Percentiles rank a stretch among this genome's conserved stretches.
phyloP scores from a whole-genome alignment of 1,284 basidiomycete species.

The Boletus sp. region DNA sequence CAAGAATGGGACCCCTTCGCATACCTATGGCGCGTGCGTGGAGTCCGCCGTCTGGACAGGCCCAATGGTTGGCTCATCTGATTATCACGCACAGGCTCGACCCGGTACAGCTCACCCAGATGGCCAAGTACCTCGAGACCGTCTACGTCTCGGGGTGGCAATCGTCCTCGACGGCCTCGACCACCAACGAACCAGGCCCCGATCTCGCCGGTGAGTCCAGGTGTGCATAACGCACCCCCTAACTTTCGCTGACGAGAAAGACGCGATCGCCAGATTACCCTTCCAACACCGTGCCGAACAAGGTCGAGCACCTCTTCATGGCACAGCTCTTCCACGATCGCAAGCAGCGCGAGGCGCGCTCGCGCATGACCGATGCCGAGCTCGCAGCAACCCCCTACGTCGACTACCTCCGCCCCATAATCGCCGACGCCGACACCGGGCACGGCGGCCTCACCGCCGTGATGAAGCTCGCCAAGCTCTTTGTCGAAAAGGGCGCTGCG shows the following conservation, averaged over 20 bases:
- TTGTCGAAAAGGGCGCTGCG: conserved; percentile 78
- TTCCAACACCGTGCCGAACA: conserved; percentile 91
- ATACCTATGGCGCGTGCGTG: conserved; percentile 95
- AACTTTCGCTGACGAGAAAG: too few relatives aligned
- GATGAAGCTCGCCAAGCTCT: conserved; percentile 77
- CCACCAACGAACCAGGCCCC: conserved; percentile 92
- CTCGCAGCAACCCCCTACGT: conserved; percentile 61
- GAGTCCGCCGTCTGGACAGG: too few relatives aligned
- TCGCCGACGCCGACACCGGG: conserved; percentile 83
- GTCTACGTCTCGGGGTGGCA: conserved; percentile 99
- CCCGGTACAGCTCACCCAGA: conserved; percentile 95
- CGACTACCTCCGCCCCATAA: conserved; percentile 68
- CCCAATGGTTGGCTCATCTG: too few relatives aligned
- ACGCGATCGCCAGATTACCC: conserved; percentile 77
- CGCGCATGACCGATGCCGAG: conserved; percentile 67
- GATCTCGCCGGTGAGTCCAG: conserved; percentile 81
- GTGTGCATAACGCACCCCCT: too few relatives aligned
- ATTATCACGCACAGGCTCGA: conserved; percentile 67
- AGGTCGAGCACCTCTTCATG: conserved; percentile 85
- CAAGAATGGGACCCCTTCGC: conserved; percentile 72
- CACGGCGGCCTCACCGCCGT: conserved; percentile 80
- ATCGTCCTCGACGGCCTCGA: conserved; percentile 87
- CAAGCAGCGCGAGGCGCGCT: conserved; percentile 79
- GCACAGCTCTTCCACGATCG: conserved; percentile 88
- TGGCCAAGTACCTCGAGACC: conserved; percentile 98